Percentiles rank a stretch among this genome's conserved stretches.
These are phyloP conservation scores for Lactarius vividus DNA, from an alignment of 768 basidiomycete species.

Conservation along the genomic window DNA sequence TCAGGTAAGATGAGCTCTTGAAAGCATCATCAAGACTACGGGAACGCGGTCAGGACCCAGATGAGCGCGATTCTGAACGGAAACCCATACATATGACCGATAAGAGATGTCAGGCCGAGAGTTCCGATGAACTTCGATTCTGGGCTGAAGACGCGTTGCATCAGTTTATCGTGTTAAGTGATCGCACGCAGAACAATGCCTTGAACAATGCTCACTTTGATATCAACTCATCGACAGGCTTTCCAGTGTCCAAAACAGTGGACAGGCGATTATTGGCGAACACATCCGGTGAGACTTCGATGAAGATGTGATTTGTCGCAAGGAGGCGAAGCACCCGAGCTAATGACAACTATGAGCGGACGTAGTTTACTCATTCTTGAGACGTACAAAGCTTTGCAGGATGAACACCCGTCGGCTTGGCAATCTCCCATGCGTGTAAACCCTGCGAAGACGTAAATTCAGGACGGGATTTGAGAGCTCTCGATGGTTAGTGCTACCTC, in stretches of 20 bases:
- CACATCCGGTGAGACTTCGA: not conserved
- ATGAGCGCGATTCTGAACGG: not conserved
- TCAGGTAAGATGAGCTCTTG: slow-evolving; percentile 35
- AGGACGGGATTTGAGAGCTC: too few relatives aligned
- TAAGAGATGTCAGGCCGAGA: not conserved
- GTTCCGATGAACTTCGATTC: not conserved
- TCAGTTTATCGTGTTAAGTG: not conserved
- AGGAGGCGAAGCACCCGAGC: not conserved
- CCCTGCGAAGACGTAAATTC: too few relatives aligned
- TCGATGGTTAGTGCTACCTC: too few relatives aligned
- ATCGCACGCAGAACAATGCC: not conserved
- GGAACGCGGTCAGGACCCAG: not conserved
- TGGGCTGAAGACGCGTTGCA: not conserved
- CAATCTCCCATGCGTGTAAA: too few relatives aligned
- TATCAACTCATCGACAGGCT: not conserved
- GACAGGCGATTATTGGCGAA: not conserved
- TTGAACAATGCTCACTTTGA: not conserved
- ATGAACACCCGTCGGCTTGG: too few relatives aligned
- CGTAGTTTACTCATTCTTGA: too few relatives aligned
- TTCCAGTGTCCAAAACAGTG: not conserved
- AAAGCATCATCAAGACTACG: slow-evolving; percentile 32
- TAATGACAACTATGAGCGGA: not conserved
- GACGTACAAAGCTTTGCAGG: too few relatives aligned
- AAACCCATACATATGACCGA: not conserved
- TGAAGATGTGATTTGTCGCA: not conserved